Evolutionary conservation across 345 rosid species (phyloP).

Genomic region (Excoecaria cochinchinensis): DNA sequence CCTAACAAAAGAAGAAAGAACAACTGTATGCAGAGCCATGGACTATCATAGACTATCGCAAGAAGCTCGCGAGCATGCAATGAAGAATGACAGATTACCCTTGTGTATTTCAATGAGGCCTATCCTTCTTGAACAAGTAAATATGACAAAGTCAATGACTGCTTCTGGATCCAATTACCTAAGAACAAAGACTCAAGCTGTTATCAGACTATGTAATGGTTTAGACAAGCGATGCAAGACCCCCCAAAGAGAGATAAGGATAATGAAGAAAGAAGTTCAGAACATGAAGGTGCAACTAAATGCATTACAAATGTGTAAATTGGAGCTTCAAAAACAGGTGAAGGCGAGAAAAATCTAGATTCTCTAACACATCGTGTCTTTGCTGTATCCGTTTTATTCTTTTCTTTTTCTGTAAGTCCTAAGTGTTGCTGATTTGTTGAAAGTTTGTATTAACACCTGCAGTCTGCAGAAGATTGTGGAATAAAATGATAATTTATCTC

Average conservation of each 20-base stretch:
- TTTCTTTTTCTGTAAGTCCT: not conserved
- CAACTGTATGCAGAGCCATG: constrained; percentile 39
- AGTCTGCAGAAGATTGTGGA: not conserved
- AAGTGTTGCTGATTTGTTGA: not conserved
- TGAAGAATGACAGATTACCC: constrained; percentile 45
- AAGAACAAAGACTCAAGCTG: constrained; percentile 36
- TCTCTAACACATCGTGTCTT: not conserved
- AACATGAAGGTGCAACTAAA: constrained; percentile 49
- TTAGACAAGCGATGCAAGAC: constrained; percentile 21
- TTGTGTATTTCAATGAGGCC: constrained; percentile 25
- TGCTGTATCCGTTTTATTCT: not conserved
- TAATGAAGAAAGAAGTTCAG: constrained; percentile 54
- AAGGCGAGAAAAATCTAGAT: constrained; percentile 9
- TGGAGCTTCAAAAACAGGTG: constrained; percentile 44
- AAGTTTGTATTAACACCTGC: not conserved
- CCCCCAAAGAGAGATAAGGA: constrained; percentile 36
- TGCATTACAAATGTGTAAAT: constrained; percentile 45
- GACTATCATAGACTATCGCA: constrained; percentile 45
- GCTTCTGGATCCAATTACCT: constrained; percentile 20
- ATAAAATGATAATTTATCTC: too few species aligned
- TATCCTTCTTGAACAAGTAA: constrained; percentile 51
- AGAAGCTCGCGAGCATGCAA: constrained; percentile 47
- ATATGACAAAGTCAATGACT: constrained; percentile 36
- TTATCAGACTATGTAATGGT: constrained; percentile 23
- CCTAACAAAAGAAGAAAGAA: constrained; percentile 48